phyloP scores from a whole-genome alignment of 208 protist genomes.

The Leishmania amazonensis region DNA sequence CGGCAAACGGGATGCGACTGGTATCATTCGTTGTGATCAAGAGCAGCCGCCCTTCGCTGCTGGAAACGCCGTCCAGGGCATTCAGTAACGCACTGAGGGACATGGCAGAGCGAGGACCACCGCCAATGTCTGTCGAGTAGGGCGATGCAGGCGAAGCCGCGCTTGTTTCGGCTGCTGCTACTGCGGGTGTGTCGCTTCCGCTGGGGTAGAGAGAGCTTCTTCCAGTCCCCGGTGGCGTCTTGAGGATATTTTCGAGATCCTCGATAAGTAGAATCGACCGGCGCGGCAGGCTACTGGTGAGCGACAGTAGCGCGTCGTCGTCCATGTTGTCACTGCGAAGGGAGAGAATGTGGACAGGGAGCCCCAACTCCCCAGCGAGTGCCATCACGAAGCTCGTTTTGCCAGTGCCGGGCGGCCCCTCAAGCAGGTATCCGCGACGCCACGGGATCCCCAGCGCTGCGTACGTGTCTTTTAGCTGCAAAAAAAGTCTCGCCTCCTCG shows the following conservation, averaged over 20 bases:
- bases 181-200: not conserved
- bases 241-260: slow-evolving; percentile 94
- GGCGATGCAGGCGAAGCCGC: not conserved
- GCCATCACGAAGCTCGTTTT: slow-evolving; percentile 94
- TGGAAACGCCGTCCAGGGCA: slow-evolving; percentile 94
- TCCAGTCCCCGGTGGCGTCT: slow-evolving; percentile 1
- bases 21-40: slow-evolving; percentile 96
- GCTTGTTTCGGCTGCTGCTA: not conserved
- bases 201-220: not conserved
- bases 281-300: slow-evolving; percentile 79
- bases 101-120: slow-evolving; percentile 47
- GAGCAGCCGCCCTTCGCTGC: slow-evolving; percentile 92
- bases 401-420: slow-evolving; percentile 94
- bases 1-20: slow-evolving; percentile 80
- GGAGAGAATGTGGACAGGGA: slow-evolving; percentile 93
- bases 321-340: slow-evolving; percentile 74
- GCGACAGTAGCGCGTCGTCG: slow-evolving; percentile 83
- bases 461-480: slow-evolving; percentile 85
- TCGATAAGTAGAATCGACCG: slow-evolving; percentile 94
- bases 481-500: slow-evolving; percentile 85
- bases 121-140: slow-evolving; percentile 29
- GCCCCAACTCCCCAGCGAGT: slow-evolving; percentile 88
- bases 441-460: slow-evolving; percentile 92
- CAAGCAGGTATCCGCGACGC: slow-evolving; percentile 94
- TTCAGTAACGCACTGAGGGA: slow-evolving; percentile 96